phyloP scores from a whole-genome alignment of 306 rosid species.

The Psophocarpus tetragonolobus region DNA sequence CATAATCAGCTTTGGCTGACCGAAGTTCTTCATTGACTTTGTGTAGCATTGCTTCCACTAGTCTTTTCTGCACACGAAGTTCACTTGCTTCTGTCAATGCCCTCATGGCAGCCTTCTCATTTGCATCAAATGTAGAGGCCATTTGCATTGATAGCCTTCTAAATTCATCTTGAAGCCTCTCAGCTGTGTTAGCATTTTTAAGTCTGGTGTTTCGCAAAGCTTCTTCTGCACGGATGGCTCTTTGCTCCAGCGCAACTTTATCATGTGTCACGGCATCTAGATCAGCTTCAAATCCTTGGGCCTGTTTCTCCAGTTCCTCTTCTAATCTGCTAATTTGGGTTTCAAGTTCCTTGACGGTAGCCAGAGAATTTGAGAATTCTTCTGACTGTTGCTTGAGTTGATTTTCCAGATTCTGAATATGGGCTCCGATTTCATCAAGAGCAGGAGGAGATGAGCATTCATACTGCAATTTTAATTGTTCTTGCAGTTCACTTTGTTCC shows the following conservation, averaged over 20 bases:
- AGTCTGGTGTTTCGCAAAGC: constrained; percentile 66
- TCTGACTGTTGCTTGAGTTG: constrained; percentile 64
- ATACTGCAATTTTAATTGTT: constrained; percentile 79
- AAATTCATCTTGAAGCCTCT: constrained; percentile 88
- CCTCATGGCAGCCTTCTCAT: constrained; percentile 73
- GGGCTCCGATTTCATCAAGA: constrained; percentile 53
- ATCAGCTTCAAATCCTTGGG: constrained; percentile 71
- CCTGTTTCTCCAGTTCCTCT: constrained; percentile 79
- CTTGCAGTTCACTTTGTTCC: constrained; percentile 89
- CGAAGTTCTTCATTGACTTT: constrained; percentile 60
- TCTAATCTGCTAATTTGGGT: constrained; percentile 62
- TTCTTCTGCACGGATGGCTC: constrained; percentile 93
- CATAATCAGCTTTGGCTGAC: constrained; percentile 52
- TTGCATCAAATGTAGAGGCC: constrained; percentile 80
- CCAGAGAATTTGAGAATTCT: constrained; percentile 68
- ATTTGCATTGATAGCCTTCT: constrained; percentile 79
- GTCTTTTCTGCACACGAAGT: constrained; percentile 63
- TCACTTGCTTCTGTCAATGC: constrained; percentile 74
- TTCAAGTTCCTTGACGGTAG: constrained; percentile 60
- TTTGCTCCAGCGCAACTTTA: constrained; percentile 90
- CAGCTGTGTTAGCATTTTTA: constrained; percentile 77
- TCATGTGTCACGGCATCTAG: constrained; percentile 58
- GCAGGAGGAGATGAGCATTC: constrained; percentile 71
- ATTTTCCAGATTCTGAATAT: constrained; percentile 62
- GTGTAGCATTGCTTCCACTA: constrained; percentile 64